phyloP scores from a whole-genome alignment of 441 rosid species.

The Pelargonium myrrhifolium region DNA sequence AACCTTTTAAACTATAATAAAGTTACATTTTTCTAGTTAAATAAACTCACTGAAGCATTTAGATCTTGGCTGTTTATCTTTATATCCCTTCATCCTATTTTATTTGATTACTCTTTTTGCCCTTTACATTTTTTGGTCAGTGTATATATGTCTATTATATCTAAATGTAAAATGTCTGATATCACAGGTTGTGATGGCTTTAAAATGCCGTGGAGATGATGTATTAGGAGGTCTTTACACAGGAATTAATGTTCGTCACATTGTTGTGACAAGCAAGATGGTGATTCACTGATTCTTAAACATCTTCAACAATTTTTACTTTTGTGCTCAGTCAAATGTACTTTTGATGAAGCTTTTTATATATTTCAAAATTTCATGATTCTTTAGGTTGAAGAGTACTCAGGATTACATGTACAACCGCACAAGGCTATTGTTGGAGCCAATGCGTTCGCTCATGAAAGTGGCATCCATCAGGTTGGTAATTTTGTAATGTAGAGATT shows the following conservation, averaged over 20 bases:
- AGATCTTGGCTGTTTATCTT: background rate
- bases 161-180: background rate
- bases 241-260: slow-evolving; percentile 71
- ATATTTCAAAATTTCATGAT: slow-evolving; percentile 10
- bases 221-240: slow-evolving; percentile 65
- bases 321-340: slow-evolving; percentile 10
- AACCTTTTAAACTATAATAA: background rate
- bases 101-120: background rate
- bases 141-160: background rate
- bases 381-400: slow-evolving; percentile 84
- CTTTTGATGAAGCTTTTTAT: background rate
- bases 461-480: slow-evolving; percentile 84
- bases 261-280: slow-evolving; percentile 93
- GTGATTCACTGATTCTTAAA: slow-evolving; percentile 39
- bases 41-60: background rate
- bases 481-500: background rate
- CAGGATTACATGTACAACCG: slow-evolving; percentile 83
- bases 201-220: slow-evolving; percentile 76
- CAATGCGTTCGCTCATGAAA: slow-evolving; percentile 89
- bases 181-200: slow-evolving; percentile 78
- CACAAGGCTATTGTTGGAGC: slow-evolving; percentile 96
- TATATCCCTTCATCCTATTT: background rate
- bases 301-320: background rate
- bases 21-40: background rate
- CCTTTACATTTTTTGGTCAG: background rate